Base-by-base conservation (phyloP, 768 basidiomycete species). In the Kondoa malvinella region DNA sequence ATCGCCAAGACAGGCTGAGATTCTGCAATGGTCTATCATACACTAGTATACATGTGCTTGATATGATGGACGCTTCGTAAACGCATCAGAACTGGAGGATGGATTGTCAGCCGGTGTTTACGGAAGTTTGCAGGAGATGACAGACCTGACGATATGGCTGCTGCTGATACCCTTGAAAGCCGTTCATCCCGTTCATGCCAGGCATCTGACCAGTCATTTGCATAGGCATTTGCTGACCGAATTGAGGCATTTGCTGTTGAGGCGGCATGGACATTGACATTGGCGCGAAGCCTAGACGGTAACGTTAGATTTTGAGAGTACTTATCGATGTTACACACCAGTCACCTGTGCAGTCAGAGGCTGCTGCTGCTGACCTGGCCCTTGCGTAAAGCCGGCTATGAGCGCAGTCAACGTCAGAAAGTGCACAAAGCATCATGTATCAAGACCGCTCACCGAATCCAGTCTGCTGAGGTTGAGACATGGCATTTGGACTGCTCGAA, bases 391-490 rank as follows among this genome's bases (percentile, higher is more conserved):
- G 32, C 64, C 64, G 34, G 66, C 32, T 26, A 25, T 32, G 25
- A 61, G 57, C 4, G 8, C 58, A 31, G n/a, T 60, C 58, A 60
- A 26, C 14, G 27, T 25, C 14, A 31, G 8, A 26, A 8, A 31
- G 27, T 4, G 57, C 57, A 59, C 30, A 4, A 59, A 8, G 57
- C 57, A 21, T n/a, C n/a, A 61, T 2, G 32, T 62, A 32, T 67
- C 26, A 26, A 31, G 21, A 25, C 33, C 12, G 30, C 32, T 50
- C 65, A 66, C 25, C 32, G 40, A 8, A 60, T 25, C 60, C 34
- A 15, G 69, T 69, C 17, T n/a, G 69, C 57, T 70, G 33, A 21
- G 56, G 17, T 34, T 67, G 66, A 64, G 67, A 61, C 29, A 29
- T 4, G 26, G 59, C 62, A 8, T 31, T 65, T 32, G 58, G 66